Conservation (phyloP, 2,329 filamentous ascomycete species). For the Hirsutella rhossiliensis region DNA sequence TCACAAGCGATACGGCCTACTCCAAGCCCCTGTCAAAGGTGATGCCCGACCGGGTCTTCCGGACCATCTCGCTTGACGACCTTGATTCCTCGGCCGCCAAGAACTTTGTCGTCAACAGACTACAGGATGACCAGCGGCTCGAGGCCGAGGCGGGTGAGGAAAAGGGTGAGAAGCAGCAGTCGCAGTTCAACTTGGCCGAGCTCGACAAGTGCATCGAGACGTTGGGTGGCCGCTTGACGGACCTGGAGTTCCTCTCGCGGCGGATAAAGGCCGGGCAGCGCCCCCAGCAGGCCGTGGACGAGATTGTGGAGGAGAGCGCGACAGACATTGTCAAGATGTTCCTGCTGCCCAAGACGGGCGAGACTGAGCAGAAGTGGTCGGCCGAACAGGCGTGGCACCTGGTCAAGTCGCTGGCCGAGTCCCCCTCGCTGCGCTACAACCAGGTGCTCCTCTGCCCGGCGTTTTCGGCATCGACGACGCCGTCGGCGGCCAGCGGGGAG, state of each 20-base stretch:
- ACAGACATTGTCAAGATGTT: slow-evolving; percentile 92
- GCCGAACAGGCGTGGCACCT: slow-evolving; percentile 83
- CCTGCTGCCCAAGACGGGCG: slow-evolving; percentile 49
- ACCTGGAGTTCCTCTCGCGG: slow-evolving; percentile 87
- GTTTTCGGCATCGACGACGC: slow-evolving; percentile 47
- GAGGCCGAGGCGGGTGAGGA: slow-evolving; percentile 16
- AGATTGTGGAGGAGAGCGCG: slow-evolving; percentile 81
- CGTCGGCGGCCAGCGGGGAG: slow-evolving; percentile 50
- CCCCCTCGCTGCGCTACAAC: slow-evolving; percentile 66
- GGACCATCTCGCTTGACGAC: slow-evolving; percentile 75
- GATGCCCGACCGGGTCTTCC: slow-evolving; percentile 83
- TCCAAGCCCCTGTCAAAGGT: slow-evolving; percentile 79
- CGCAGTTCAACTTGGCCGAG: slow-evolving; percentile 44
- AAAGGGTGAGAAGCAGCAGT: slow-evolving; percentile 9
- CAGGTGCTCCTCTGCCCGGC: slow-evolving; percentile 67
- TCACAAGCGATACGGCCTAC: slow-evolving; percentile 82
- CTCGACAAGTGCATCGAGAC: slow-evolving; percentile 72
- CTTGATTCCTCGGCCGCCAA: slow-evolving; percentile 81
- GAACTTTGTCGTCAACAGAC: slow-evolving; percentile 75
- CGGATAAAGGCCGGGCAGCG: slow-evolving; percentile 79
- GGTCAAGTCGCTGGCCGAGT: slow-evolving; percentile 63
- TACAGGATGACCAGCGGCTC: slow-evolving; percentile 38
- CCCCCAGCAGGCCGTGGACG: slow-evolving; percentile 66
- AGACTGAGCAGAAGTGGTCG: slow-evolving; percentile 54
- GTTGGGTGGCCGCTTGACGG: slow-evolving; percentile 84